Evolutionary conservation across 2,329 filamentous ascomycete genomes (phyloP), one percentile per base, ranked within the genome.

Genomic region (Fusarium camptoceras): DNA sequence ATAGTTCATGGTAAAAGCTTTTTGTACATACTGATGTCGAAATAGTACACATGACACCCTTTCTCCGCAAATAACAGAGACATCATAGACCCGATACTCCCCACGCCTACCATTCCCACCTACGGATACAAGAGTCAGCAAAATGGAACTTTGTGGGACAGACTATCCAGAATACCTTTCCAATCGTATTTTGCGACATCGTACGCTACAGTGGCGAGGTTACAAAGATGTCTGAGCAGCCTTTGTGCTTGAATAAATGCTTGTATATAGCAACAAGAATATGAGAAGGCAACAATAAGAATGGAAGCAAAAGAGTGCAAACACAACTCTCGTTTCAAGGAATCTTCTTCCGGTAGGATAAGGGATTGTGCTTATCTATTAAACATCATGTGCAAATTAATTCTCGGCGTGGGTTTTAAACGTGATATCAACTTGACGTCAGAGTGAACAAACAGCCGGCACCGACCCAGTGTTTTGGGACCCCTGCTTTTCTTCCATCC

Each of bases 41-140:
- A 49, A 3, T 55, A 63, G 5, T 64, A 64, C 1, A 63, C 49
- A 4, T 63, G 25, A 3, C 18, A 64, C 0, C 57, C 57, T 18
- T 64, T 64, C 9, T 64, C 42, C 0, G 48, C 57, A 5, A 49
- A 62, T 3, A 64, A 20, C 2, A 64, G 42, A 0, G 57, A 55
- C 43, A 62, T 55, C 28, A 62, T 62, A 1, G 43, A 55, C 0
- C 57, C 60, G 37, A 62, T 62, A 1, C 48, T 62, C 1, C 58
- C 60, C 28, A 39, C 48, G 16, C 48, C 57, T 0, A 56, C 34
- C 43, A 64, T 63, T 10, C 60, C 60, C 9, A 54, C 14, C 50
- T 54, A 11, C 2, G 3, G 5, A 6, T 11, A 6, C 11, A 8
- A 8, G 3, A 6, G 20, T 53, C 11, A 53, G 37, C 3, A n/a